Percentiles rank a stretch among this genome's conserved stretches.
These are phyloP conservation scores for Nakazawaea siamensis DNA, from an alignment of 805 yeast species.

Conservation along the genomic window DNA sequence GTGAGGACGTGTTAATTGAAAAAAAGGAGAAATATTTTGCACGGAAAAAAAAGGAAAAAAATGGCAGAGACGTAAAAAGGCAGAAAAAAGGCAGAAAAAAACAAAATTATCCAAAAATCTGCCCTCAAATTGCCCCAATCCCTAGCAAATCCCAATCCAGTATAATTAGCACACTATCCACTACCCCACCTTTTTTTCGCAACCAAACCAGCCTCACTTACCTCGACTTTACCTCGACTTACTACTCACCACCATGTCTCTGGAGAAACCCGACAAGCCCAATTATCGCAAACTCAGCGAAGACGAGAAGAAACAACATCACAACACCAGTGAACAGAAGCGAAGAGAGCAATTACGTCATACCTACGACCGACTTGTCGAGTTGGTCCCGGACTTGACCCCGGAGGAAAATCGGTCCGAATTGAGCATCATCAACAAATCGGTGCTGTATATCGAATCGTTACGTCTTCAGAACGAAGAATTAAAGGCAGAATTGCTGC, in stretches of 20 bases:
- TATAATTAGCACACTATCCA: too few relatives aligned
- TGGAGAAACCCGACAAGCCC: background rate
- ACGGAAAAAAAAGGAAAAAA: constrained; percentile 11
- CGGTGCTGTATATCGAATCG: constrained; percentile 44
- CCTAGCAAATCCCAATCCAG: background rate
- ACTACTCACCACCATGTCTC: background rate
- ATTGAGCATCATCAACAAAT: constrained; percentile 59
- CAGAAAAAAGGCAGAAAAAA: constrained; percentile 11
- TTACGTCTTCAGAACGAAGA: constrained; percentile 41
- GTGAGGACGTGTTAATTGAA: background rate
- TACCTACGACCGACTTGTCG: constrained; percentile 71
- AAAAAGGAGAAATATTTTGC: background rate
- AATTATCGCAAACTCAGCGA: constrained; percentile 14
- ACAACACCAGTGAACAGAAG: constrained; percentile 59
- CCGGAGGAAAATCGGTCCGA: constrained; percentile 76
- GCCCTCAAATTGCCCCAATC: background rate
- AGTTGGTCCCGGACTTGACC: constrained; percentile 64
- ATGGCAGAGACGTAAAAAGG: background rate
- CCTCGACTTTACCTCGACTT: background rate
- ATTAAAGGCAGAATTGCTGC: constrained; percentile 33
- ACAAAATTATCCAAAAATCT: too few relatives aligned
- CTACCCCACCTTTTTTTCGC: background rate
- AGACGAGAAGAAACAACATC: constrained; percentile 26
- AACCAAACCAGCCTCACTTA: background rate
- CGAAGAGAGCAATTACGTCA: constrained; percentile 79